These are phyloP conservation scores for Blastobotrys apis DNA, from an alignment of 1,139 yeast species.

Conservation along the genomic window DNA sequence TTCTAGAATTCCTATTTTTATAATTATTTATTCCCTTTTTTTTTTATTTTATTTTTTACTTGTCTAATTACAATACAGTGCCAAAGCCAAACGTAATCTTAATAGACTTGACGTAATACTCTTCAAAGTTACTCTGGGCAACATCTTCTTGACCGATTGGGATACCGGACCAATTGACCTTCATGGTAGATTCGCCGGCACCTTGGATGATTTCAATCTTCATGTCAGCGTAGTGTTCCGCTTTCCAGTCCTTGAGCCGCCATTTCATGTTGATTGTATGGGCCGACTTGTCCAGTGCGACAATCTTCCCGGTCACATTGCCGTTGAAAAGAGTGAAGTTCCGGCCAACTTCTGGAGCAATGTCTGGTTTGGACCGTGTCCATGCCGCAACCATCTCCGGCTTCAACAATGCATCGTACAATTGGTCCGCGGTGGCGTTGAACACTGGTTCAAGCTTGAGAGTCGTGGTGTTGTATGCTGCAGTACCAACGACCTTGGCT, in stretches of 20 bases:
- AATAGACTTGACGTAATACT: conserved; percentile 81
- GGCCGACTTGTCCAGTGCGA: conserved; percentile 54
- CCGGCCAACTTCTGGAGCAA: conserved; percentile 60
- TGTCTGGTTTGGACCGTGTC: conserved; percentile 73
- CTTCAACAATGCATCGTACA: conserved; percentile 71
- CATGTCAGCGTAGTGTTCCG: conserved; percentile 70
- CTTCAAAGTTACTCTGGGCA: conserved; percentile 79
- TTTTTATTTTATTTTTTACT: background rate
- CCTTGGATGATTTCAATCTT: conserved; percentile 68
- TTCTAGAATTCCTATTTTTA: conserved; percentile 1
- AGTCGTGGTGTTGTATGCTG: conserved; percentile 67
- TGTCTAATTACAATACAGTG: conserved; percentile 28
- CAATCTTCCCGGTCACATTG: conserved; percentile 69
- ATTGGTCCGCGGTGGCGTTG: conserved; percentile 81
- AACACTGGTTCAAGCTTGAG: conserved; percentile 74
- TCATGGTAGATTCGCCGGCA: conserved; percentile 72
- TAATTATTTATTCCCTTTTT: too few species aligned
- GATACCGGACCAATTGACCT: conserved; percentile 80
- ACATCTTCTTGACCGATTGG: conserved; percentile 97
- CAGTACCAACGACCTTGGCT: conserved; percentile 41
- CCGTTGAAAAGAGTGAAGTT: conserved; percentile 78
- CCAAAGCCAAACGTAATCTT: conserved; percentile 90
- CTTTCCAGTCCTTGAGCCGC: conserved; percentile 88
- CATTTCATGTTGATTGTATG: conserved; percentile 62
- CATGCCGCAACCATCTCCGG: conserved; percentile 79